Evolutionary conservation across 352 stramenopile species (phyloP).

Genomic region (Phytophthora parvispora): DNA sequence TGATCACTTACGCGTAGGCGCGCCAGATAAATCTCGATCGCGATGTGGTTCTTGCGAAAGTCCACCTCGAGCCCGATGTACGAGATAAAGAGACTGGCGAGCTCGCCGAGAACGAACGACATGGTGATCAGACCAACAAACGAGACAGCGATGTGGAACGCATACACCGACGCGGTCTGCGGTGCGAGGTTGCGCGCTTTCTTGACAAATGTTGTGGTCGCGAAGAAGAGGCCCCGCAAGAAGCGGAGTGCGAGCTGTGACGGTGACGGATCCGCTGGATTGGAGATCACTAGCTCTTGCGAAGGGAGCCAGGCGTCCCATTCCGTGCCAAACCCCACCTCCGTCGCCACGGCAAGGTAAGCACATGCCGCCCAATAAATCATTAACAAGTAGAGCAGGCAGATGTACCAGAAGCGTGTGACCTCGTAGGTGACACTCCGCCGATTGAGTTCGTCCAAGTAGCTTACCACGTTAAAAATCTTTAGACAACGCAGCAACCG

Average conservation of each 20-base stretch:
- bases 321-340: slow-evolving; percentile 52
- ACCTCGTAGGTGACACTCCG: slow-evolving; percentile 62
- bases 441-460: slow-evolving; percentile 70
- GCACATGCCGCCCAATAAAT: slow-evolving; percentile 74
- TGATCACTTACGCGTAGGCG: slow-evolving; percentile 38
- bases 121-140: slow-evolving; percentile 56
- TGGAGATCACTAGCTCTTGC: slow-evolving; percentile 36
- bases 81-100: slow-evolving; percentile 59
- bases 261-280: slow-evolving; percentile 36
- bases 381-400: slow-evolving; percentile 59
- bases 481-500: slow-evolving; percentile 56
- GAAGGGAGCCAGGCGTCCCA: slow-evolving; percentile 67
- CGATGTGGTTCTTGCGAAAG: slow-evolving; percentile 66
- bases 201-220: slow-evolving; percentile 52
- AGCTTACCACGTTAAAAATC: slow-evolving; percentile 58
- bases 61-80: slow-evolving; percentile 63
- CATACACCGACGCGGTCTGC: slow-evolving; percentile 28
- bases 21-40: slow-evolving; percentile 50
- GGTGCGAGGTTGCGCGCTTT: slow-evolving; percentile 52
- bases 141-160: slow-evolving; percentile 51
- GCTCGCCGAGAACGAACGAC: slow-evolving; percentile 60
- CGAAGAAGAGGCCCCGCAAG: slow-evolving; percentile 57
- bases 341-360: slow-evolving; percentile 50
- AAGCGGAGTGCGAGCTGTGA: slow-evolving; percentile 41
- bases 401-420: slow-evolving; percentile 64